These are phyloP conservation scores for Fusarium miscanthi DNA, from an alignment of 2,329 filamentous ascomycete species.

Conservation along the genomic window DNA sequence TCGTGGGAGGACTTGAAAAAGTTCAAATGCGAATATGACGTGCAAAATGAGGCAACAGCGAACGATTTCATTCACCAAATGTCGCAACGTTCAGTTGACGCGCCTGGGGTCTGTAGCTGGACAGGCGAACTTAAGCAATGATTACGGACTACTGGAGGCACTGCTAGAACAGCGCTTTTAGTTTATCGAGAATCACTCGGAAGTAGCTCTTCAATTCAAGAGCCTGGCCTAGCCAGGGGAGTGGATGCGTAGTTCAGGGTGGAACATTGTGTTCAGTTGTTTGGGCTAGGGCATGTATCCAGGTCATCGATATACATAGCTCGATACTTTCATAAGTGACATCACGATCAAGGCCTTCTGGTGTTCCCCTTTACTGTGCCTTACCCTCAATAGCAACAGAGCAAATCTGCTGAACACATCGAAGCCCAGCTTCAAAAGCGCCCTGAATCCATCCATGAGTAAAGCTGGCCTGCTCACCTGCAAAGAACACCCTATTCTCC, in stretches of 20 bases:
- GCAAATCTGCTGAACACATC: conserved; percentile 3
- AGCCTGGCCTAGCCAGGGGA: too few relatives aligned
- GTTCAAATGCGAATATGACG: not conserved
- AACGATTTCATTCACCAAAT: not conserved
- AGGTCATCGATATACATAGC: too few relatives aligned
- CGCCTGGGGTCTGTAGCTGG: not conserved
- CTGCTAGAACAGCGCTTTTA: too few relatives aligned
- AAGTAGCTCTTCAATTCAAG: too few relatives aligned
- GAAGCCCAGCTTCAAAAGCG: not conserved
- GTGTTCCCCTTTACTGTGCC: not conserved
- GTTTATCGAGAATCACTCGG: too few relatives aligned
- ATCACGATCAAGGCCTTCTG: too few relatives aligned
- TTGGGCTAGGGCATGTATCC: too few relatives aligned
- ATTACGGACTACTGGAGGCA: not conserved
- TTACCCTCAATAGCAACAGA: not conserved
- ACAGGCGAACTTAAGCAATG: not conserved
- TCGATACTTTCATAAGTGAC: too few relatives aligned
- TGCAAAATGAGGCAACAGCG: not conserved
- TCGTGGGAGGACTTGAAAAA: not conserved
- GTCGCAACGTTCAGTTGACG: not conserved
- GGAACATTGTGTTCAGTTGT: too few relatives aligned
- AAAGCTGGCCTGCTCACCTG: not conserved
- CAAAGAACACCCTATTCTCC: not conserved
- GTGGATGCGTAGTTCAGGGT: too few relatives aligned
- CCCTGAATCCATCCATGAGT: not conserved